Base-by-base conservation (phyloP, 345 rosid species). In the Lepidium sativum region DNA sequence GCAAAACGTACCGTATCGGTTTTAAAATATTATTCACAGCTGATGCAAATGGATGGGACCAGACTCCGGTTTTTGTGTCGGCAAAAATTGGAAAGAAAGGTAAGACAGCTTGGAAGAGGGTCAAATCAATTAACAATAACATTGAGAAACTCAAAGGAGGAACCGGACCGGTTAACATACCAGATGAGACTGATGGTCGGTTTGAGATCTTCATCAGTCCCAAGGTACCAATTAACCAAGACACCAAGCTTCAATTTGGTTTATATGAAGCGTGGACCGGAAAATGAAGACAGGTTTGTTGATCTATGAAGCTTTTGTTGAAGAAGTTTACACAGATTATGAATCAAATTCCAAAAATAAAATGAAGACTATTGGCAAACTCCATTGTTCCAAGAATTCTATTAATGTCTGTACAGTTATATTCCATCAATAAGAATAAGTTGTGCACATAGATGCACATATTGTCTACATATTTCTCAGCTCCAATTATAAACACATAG, bases 191-290 rank as follows among this genome's bases (percentile, higher is more conserved):
- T 1, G 25, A 25, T 8, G 49, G 65, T 6, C 42, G 44, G 4
- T 75, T 77, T 27, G 44, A 48, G 7, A 7, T 86, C 8, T 52
- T 43, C 0, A 81, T 80, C 25, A 50, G 38, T 0, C 6, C 14
- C 2, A 53, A 11, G 8, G 25, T 2, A 11, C 17, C 57, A 20
- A 1, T 42, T 4, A 25, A 0, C 7, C 52, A 8, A 0, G 81
- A 81, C 0, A 31, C 3, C 0, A 63, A 58, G 35, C 76, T 89
- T 27, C 77, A 64, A 51, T 86, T 89, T 52, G 96, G 96, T 8
- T 59, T 89, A 52, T 86, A 89, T 54, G 96, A 89, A 73, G 86
- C 86, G 6, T 86, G 97, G 94, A 79, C 75, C 11, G 95, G 95
- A 2, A 82, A 69, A 71, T 80, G 89, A 86, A 89, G 71, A 75